Percentiles rank a stretch among this genome's conserved stretches.
Evolutionary conservation across 2,329 filamentous ascomycete genomes (phyloP).

Genomic region (Xylariaceae sp.): DNA sequence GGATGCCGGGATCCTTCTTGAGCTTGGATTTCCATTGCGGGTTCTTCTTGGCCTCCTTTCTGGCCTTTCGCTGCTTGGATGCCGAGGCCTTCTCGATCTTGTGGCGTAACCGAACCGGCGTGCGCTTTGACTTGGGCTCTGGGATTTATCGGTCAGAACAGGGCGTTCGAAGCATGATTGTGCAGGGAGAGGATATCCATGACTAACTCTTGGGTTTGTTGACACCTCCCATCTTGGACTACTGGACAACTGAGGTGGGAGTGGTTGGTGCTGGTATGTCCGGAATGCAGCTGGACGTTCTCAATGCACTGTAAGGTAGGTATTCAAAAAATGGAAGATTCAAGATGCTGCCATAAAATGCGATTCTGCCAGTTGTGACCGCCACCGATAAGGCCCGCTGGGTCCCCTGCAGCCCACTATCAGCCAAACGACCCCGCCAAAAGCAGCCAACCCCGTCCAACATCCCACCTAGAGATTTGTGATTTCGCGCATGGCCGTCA

Average conservation of each 20-base stretch:
- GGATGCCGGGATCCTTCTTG: slow-evolving; percentile 98
- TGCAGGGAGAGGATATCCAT: neutral
- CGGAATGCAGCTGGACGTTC: neutral
- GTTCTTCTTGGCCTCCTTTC: slow-evolving; percentile 91
- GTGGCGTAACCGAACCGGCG: slow-evolving; percentile 82
- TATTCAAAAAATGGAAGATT: slow-evolving; percentile 26
- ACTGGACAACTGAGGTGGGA: slow-evolving; percentile 1
- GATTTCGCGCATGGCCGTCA: too few species aligned
- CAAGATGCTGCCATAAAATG: slow-evolving; percentile 16
- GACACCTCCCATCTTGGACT: slow-evolving; percentile 30
- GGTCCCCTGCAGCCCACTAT: slow-evolving; percentile 14
- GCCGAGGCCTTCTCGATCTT: slow-evolving; percentile 93
- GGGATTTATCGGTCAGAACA: slow-evolving; percentile 5
- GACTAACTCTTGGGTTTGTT: slow-evolving; percentile 33
- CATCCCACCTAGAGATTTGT: too few species aligned
- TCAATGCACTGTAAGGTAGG: slow-evolving; percentile 1
- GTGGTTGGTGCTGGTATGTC: neutral
- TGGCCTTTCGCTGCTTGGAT: slow-evolving; percentile 86
- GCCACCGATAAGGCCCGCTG: slow-evolving; percentile 23
- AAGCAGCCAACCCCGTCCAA: too few species aligned
- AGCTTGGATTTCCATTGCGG: slow-evolving; percentile 92
- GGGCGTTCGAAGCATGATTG: neutral
- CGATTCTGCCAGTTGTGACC: slow-evolving; percentile 26
- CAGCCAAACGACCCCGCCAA: slow-evolving; percentile 16
- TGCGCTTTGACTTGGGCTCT: slow-evolving; percentile 96